Evolutionary conservation across 2,329 filamentous ascomycete species (phyloP).

Genomic region (Diplodia scrobiculata): DNA sequence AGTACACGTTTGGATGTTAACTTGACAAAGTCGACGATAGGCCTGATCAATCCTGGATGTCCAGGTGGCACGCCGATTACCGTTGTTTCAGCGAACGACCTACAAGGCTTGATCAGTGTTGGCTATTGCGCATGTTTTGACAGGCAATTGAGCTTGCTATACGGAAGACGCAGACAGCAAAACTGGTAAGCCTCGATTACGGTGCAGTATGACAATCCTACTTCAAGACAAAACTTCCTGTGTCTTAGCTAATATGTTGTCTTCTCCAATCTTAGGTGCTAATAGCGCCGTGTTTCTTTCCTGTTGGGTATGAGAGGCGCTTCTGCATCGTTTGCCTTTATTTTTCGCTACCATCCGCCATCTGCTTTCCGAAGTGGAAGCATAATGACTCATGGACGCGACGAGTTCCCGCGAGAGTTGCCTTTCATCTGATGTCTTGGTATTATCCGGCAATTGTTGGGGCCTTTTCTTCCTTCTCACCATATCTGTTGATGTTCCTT

Average conservation of each 20-base stretch:
- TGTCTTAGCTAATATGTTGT: background rate
- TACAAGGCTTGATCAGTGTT: background rate
- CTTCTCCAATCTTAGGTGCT: background rate
- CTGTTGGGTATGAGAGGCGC: slow-evolving; percentile 11
- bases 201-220: background rate
- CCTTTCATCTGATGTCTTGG: slow-evolving; percentile 7
- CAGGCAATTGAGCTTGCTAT: background rate
- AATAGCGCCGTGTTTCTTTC: background rate
- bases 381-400: background rate
- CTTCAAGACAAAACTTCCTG: background rate
- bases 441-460: background rate
- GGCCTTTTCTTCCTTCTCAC: background rate
- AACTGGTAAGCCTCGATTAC: background rate
- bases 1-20: background rate
- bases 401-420: background rate
- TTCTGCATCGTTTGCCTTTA: background rate
- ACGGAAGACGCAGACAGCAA: background rate
- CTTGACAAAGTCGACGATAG: slow-evolving; percentile 21
- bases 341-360: background rate
- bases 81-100: background rate
- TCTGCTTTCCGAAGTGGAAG: background rate
- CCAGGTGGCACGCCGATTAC: background rate
- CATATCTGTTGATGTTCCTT: slow-evolving; percentile 11
- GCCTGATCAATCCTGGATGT: background rate
- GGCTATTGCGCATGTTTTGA: background rate